Evolutionary conservation across 192 early-diverging fungal genomes (phyloP), one percentile per base, ranked within the genome.

Genomic region (Coemansia umbellata): DNA sequence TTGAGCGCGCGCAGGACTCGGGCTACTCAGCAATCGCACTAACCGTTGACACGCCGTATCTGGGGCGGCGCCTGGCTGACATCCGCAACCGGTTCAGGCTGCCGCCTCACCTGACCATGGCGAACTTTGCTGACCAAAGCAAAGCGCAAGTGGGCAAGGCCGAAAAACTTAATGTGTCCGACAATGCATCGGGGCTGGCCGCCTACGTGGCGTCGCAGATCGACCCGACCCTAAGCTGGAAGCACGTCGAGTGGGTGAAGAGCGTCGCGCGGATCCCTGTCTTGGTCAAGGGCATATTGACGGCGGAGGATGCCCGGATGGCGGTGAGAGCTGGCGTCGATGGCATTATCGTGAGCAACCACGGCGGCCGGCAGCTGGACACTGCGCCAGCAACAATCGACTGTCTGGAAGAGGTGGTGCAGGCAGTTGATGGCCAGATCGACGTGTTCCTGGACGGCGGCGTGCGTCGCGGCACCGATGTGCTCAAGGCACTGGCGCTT

Each of bases 361-460:
- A 99, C 55, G 97, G 95, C 32, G 97, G 97, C 22, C 78, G 97
- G 9, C 97, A 99, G 57, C 45, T 99, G 28, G 97, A 97, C 44
- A 88, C 86, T 0, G 80, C 70, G 18, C 75, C 83, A 23, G 84
- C 85, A 6, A 87, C 85, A 11, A 87, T 97, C 43, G 95, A 99
- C 54, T 84, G 88, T 10, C 67, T 99, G 5, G 84, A 85, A 14
- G 93, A 95, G 30, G 88, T 94, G 8, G 78, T 88, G 61, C 63
- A 69, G 2, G 90, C 83, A 7, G 79, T 87, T 15, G 47, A 22
- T 43, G 81, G 64, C 31, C 47, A 37, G 21, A 67, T 97, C 8
- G 89, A 94, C 45, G 84, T 99, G 10, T 97, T 81, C 53, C 42
- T 97, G 7, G 97, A 99, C 65, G 95, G 97, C 27, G 97, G 97